Base-by-base conservation (phyloP, 768 basidiomycete genomes). In the Coprinellus micaceus region DNA sequence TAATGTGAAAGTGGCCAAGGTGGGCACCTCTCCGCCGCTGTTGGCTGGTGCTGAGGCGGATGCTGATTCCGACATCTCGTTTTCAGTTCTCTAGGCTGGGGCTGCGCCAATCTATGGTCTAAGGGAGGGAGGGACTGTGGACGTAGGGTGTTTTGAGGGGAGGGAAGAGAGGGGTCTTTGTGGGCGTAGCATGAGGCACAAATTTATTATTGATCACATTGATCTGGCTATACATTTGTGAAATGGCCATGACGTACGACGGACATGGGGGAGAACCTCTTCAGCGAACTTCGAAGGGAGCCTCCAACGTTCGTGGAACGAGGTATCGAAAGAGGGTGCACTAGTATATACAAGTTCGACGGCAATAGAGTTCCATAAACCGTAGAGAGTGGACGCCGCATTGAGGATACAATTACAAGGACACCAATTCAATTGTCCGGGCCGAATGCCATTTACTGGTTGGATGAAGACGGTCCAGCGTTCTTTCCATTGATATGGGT, bases 1-100 rank as follows among this genome's bases (percentile, higher is more conserved):
- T 36, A 91, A 77, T 28, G 86, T 86, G 62, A 89, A 85, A 9
- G 69, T 59, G 9, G 66, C 66, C 57, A 53, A 52, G 17, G 56
- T 58, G 40, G 57, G 57, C 9, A 52, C 57, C 21, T 30, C 57
- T 11, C 28, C 41, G 24, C 25, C 45, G 40, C 25, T 37, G 50
- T 11, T 52, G 50, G 26, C 22, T 37, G 29, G 15, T 24, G 40
- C 17, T 40, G n/a, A 21, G 19, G 19, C 52, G 19, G 36, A 4
- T 37, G 19, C 17, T 21, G 47, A 19, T 25, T 49, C 47, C 24
- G 25, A 29, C 47, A 28, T 26, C 13, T 28, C 25, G 26, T 49
- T 28, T 49, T 9, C 4, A 21, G 26, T 46, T 19, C 5, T 46
- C 13, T 46, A 46, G 9, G n/a, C 44, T 25, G 10, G 44, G 24